Conservation (phyloP, 306 rosid genomes). For the Boehmeria nivea region DNA sequence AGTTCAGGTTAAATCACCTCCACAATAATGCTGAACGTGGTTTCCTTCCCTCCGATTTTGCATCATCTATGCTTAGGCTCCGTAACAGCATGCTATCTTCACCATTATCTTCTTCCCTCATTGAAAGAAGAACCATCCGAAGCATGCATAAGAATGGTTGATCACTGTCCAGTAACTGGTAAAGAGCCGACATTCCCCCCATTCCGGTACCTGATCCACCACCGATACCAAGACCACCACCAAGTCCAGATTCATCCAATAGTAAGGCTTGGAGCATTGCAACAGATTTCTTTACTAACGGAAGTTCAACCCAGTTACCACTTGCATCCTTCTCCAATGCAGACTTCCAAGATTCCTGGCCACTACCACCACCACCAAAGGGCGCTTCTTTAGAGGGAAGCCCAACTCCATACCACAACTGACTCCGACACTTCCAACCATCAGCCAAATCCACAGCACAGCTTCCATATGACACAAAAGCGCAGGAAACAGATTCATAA, state of each 20-base stretch:
- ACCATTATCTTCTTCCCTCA: conserved; percentile 92
- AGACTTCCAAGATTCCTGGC: conserved; percentile 79
- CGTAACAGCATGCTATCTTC: conserved; percentile 49
- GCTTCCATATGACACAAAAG: conserved; percentile 93
- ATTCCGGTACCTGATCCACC: conserved; percentile 99
- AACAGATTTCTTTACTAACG: conserved; percentile 80
- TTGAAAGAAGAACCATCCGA: conserved; percentile 90
- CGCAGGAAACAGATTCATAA: conserved; percentile 78
- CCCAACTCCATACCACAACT: conserved; percentile 96
- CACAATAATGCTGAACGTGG: conserved; percentile 74
- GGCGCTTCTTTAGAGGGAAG: conserved; percentile 50
- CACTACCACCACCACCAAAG: conserved; percentile 93
- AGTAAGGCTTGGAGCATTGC: conserved; percentile 94
- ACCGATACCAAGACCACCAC: conserved; percentile 99
- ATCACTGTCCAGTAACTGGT: conserved; percentile 95
- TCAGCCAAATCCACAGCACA: conserved; percentile 73
- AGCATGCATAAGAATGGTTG: conserved; percentile 99
- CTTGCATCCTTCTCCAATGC: conserved; percentile 74
- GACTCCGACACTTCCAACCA: conserved; percentile 95
- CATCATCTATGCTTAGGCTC: conserved; percentile 43
- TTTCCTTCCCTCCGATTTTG: conserved; percentile 58
- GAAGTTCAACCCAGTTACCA: conserved; percentile 86
- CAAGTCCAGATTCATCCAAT: conserved; percentile 89
- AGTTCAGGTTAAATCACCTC: conserved; percentile 50
- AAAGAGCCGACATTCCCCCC: conserved; percentile 96